phyloP scores from a whole-genome alignment of 257 asterid genomes.

The Asclepias syriaca region DNA sequence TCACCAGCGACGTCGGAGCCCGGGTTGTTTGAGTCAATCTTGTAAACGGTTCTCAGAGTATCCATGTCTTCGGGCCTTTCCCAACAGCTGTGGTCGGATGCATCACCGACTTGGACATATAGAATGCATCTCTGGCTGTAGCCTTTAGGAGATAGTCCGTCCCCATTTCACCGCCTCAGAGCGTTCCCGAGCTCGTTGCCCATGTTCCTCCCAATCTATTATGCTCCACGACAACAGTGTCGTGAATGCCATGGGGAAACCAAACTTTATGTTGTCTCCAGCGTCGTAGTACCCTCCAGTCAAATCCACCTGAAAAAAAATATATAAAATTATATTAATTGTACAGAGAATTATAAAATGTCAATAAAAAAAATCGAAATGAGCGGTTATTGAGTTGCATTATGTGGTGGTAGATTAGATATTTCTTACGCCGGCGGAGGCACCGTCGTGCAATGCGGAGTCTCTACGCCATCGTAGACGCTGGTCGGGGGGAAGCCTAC shows the following conservation, averaged over 20 bases:
- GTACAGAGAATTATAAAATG: neutral
- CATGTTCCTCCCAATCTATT: conserved; percentile 64
- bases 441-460: conserved; percentile 82
- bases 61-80: conserved; percentile 94
- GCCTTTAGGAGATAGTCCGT: conserved; percentile 80
- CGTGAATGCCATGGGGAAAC: conserved; percentile 87
- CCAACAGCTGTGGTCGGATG: conserved; percentile 87
- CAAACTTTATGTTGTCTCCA: conserved; percentile 84
- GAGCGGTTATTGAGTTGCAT: neutral
- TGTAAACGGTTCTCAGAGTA: conserved; percentile 58
- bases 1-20: conserved; percentile 94
- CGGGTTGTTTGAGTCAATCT: conserved; percentile 53
- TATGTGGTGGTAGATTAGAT: neutral
- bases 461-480: conserved; percentile 72
- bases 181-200: conserved; percentile 62
- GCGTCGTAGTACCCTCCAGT: conserved; percentile 88
- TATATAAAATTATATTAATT: too few relatives aligned
- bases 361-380: neutral
- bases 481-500: conserved; percentile 72
- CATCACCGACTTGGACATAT: conserved; percentile 77
- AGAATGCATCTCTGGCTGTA: conserved; percentile 63
- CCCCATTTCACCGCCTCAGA: conserved; percentile 67
- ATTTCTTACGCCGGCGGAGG: conserved; percentile 54
- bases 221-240: conserved; percentile 79
- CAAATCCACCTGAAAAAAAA: conserved; percentile 51